Evolutionary conservation across 305 asterid genomes (phyloP).

Genomic region (Rubia peregrina): DNA sequence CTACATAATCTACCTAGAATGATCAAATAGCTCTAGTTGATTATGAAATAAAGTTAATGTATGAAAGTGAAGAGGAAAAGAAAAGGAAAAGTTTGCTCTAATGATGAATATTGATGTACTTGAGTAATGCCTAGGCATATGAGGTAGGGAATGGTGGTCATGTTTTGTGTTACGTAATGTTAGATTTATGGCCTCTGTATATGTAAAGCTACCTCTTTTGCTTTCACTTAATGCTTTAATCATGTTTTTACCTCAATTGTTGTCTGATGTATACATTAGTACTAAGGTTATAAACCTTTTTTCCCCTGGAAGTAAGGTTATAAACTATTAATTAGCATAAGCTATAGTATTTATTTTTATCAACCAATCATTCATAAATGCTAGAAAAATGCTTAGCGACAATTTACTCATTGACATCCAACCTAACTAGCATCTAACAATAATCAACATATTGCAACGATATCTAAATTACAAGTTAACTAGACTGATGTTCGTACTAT

Average conservation of each 20-base stretch:
- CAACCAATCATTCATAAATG: too few species aligned
- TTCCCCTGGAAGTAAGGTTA: too few species aligned
- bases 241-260: constrained; percentile 9
- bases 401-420: too few species aligned
- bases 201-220: constrained; percentile 15
- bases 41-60: neutral
- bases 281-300: too few species aligned
- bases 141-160: constrained; percentile 8
- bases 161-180: constrained; percentile 1
- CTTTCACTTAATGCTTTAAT: constrained; percentile 13
- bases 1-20: neutral
- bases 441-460: too few species aligned
- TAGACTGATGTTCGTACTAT: too few species aligned
- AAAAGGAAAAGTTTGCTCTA: neutral
- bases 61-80: neutral
- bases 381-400: too few species aligned
- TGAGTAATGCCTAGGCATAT: neutral
- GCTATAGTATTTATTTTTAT: too few species aligned
- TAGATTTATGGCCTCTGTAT: constrained; percentile 3
- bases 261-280: neutral
- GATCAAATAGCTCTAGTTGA: neutral
- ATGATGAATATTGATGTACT: neutral
- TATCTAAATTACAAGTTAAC: too few species aligned
- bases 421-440: too few species aligned
- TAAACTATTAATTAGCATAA: too few species aligned